Evolutionary conservation across 192 early-diverging fungal genomes (phyloP), one percentile per base, ranked within the genome.

Genomic region (Coemansia sp.): DNA sequence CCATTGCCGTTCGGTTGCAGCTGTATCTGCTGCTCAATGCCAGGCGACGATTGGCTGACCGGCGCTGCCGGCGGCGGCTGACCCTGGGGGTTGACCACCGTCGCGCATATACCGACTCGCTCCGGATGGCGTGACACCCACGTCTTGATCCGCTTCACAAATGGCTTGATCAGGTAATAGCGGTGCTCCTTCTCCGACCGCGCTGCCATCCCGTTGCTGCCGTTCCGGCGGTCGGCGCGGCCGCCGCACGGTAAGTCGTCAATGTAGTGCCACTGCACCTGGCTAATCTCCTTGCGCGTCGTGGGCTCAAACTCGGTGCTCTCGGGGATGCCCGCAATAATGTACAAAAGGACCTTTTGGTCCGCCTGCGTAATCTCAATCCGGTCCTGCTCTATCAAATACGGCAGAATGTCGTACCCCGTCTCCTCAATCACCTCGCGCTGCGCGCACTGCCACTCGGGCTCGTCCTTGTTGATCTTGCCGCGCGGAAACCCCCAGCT

Each of bases 401-500:
- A 78, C 31, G 82, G 81, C 22, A 84, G 53, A 14, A 90, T 84
- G 53, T 98, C 92, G 64, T 90, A 98, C 14, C 96, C 96, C 3
- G 90, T 95, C 56, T 98, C 94, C 68, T 98, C 95, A 34, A 86
- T 81, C 7, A 94, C 92, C 75, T 99, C 96, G 47, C 96, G 85
- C 55, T 89, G 82, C 10, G 95, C 94, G 64, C 96, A 99, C 11
- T 75, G 76, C 40, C 81, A 78, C 62, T 94, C 87, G 14, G 83
- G 83, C 68, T 99, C 96, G 62, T 90, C 92, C 71, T 97, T 87
- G 70, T 99, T 99, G 71, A 99, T 99, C 58, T 99, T 99, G 17
- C 96, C 96, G 26, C 93, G 94, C 22, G 96, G 95, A 59, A 97
- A 99, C n/a, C 93, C 93, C 96, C 96, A 99, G 34, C 86, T 86